A percentile compares a stretch with the other conserved stretches of the same genome.
Evolutionary conservation across 2,329 filamentous ascomycete species (phyloP).

Genomic region (Xylaria sp.): DNA sequence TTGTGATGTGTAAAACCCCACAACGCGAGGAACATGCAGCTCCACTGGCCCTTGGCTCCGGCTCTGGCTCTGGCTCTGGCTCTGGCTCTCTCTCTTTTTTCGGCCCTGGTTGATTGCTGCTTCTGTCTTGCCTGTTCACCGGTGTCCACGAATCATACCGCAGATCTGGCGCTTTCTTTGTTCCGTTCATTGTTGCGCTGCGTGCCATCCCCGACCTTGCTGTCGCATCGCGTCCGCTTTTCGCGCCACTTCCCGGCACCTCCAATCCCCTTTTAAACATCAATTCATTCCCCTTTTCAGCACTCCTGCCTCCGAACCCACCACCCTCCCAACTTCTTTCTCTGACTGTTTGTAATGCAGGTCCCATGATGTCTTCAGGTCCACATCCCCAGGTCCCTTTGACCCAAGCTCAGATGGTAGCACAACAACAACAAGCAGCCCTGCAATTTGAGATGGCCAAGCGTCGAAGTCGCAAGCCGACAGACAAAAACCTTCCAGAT

Average conservation of each 20-base stretch:
- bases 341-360: slow-evolving; percentile 51
- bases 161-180: slow-evolving; percentile 20
- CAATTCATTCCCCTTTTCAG: slow-evolving; percentile 14
- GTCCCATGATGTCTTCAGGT: slow-evolving; percentile 67
- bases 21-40: slow-evolving; percentile 36
- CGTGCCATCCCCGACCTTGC: slow-evolving; percentile 15
- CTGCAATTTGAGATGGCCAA: slow-evolving; percentile 74
- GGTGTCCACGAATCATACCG: slow-evolving; percentile 29
- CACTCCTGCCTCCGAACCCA: slow-evolving; percentile 8
- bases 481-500: slow-evolving; percentile 93
- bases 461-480: slow-evolving; percentile 87
- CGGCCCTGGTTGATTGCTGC: slow-evolving; percentile 19
- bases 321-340: slow-evolving; percentile 9
- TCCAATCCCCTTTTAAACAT: slow-evolving; percentile 26
- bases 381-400: slow-evolving; percentile 63
- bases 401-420: slow-evolving; percentile 64
- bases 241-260: slow-evolving; percentile 31
- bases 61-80: slow-evolving; percentile 15
- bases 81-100: slow-evolving; percentile 12
- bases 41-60: slow-evolving; percentile 34
- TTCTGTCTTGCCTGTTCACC: slow-evolving; percentile 11
- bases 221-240: slow-evolving; percentile 16
- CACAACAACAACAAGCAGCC: slow-evolving; percentile 63
- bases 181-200: slow-evolving; percentile 15
- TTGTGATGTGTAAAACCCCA: slow-evolving; percentile 38